Base-by-base conservation (phyloP, 495 filamentous ascomycete genomes). In the Entonaema liquescens region DNA sequence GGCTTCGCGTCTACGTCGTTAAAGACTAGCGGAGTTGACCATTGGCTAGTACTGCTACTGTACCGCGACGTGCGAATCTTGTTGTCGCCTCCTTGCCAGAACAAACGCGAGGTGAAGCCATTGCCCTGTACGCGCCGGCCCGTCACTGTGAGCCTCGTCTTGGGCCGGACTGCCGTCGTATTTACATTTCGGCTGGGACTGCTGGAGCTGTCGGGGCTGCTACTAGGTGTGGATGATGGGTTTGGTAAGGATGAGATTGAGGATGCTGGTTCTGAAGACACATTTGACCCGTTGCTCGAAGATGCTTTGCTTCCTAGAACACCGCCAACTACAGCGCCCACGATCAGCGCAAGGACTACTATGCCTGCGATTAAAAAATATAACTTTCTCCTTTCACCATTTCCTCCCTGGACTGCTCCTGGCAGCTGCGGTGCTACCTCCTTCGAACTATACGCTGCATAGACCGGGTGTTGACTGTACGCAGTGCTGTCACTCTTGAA, bases 51-150 rank as follows among this genome's bases (percentile, higher is more conserved):
- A 33, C 47, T 42, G 35, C 68, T 71, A 12, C 28, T 62, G 42
- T 71, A 71, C 17, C 40, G 31, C 50, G 68, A 57, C 12, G 68
- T 57, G 29, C 68, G 68, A 36, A 71, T 61, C 31, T 66, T 49
- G 56, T 71, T 66, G 25, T 71, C 68, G 21, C 62, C 62, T n/a
- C 68, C 68, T 17, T 70, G 68, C 68, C 68, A 70, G 62, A 71
- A 71, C n/a, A 71, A 62, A 13, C 62, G 68, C 50, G 68, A 71
- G 11, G 62, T 66, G 57, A 71, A 71, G 36, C 68, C 68, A 6
- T 62, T 35, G 1, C 68, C 68, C 13, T 57, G 5, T 42, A 71
- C 0, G 17, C 68, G 62, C n/a, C 62, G 57, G 25, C 68, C 68
- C 8, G 68, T 66, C 19, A 71, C 33, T 19, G 68, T 52, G 12